Conservation (phyloP, 2,329 filamentous ascomycete genomes). For the Cyclaneusma minus region DNA sequence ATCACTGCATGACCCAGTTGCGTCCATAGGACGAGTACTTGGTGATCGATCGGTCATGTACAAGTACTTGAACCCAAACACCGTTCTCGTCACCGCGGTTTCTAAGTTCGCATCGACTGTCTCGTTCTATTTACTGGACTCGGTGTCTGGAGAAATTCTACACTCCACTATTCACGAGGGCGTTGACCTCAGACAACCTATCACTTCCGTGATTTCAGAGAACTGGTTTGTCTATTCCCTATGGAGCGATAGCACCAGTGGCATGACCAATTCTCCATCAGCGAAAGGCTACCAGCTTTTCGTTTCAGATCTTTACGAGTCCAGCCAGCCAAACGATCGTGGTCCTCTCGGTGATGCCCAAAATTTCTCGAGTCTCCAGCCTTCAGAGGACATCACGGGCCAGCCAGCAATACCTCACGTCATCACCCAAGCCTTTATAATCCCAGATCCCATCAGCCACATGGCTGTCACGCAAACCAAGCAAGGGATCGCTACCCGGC, state of each 20-base stretch:
- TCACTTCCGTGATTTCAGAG: constrained; percentile 70
- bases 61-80: constrained; percentile 89
- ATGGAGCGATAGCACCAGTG: constrained; percentile 41
- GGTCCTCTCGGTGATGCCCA: constrained; percentile 54
- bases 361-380: constrained; percentile 67
- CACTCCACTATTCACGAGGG: constrained; percentile 54
- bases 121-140: constrained; percentile 69
- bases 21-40: constrained; percentile 87
- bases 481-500: constrained; percentile 77
- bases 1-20: constrained; percentile 68
- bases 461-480: constrained; percentile 78
- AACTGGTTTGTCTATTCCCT: constrained; percentile 93
- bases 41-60: constrained; percentile 88
- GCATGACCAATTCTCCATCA: constrained; percentile 34
- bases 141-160: constrained; percentile 68
- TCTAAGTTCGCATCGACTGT: constrained; percentile 42
- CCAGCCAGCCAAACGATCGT: constrained; percentile 66
- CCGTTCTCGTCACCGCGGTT: constrained; percentile 58
- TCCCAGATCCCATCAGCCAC: constrained; percentile 62
- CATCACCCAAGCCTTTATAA: constrained; percentile 64
- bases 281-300: constrained; percentile 78
- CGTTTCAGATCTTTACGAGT: constrained; percentile 83
- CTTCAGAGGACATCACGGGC: constrained; percentile 38
- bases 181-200: constrained; percentile 58
- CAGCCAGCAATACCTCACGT: constrained; percentile 51